A percentile compares a stretch with the other conserved stretches of the same genome.
Evolutionary conservation across 2,329 filamentous ascomycete species (phyloP).

Genomic region (Sclerotinia trifoliorum): DNA sequence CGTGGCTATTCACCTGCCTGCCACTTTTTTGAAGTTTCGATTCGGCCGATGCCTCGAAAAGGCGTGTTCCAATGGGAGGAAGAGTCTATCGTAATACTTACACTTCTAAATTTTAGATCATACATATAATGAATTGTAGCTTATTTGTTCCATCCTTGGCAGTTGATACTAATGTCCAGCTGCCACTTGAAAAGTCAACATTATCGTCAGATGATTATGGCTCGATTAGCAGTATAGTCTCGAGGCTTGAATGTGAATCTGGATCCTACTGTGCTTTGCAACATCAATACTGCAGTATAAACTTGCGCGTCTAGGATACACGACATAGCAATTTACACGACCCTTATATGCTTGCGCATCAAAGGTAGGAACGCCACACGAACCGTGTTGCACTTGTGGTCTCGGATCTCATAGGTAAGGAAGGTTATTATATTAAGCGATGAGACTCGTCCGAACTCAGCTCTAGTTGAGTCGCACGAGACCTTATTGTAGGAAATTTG

Average conservation of each 20-base stretch:
- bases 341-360: neutral
- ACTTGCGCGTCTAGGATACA: slow-evolving; percentile 1
- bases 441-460: slow-evolving; percentile 12
- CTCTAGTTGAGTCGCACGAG: slow-evolving; percentile 1
- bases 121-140: neutral
- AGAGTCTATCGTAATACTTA: neutral
- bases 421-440: neutral
- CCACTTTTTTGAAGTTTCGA: neutral
- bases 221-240: neutral
- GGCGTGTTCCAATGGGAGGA: neutral
- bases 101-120: neutral
- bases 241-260: neutral
- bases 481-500: neutral
- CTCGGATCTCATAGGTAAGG: neutral
- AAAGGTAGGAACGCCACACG: neutral
- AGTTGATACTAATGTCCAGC: neutral
- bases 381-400: neutral
- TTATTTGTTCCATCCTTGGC: neutral
- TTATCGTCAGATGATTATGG: neutral
- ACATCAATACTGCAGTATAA: neutral
- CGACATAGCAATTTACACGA: neutral
- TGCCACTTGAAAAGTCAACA: neutral
- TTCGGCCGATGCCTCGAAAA: neutral
- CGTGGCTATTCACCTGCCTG: neutral
- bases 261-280: neutral